Evolutionary conservation across 2,329 filamentous ascomycete genomes (phyloP).

Genomic region (Penicillium sp.): DNA sequence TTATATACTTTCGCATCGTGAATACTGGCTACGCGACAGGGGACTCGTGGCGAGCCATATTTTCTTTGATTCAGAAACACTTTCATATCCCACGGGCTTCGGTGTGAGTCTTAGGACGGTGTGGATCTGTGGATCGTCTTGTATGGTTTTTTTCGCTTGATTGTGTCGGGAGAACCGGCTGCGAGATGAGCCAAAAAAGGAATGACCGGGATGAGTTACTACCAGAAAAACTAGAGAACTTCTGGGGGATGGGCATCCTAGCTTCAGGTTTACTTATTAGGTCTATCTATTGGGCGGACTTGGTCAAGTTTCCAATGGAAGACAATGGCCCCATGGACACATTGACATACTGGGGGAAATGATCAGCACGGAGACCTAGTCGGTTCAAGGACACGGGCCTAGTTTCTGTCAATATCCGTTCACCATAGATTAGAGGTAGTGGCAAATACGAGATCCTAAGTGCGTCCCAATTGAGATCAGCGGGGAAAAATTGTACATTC

Average conservation of each 20-base stretch:
- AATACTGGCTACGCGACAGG: slow-evolving; percentile 47
- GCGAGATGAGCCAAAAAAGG: slow-evolving; percentile 35
- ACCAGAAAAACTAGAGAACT: slow-evolving; percentile 37
- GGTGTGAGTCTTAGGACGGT: slow-evolving; percentile 30
- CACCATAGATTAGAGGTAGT: background rate
- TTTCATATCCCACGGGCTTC: slow-evolving; percentile 28
- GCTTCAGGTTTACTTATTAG: slow-evolving; percentile 38
- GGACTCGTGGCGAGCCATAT: slow-evolving; percentile 38
- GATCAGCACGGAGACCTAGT: background rate
- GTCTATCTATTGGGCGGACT: background rate
- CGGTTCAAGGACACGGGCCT: background rate
- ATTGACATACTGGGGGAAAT: background rate
- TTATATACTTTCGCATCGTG: slow-evolving; percentile 64
- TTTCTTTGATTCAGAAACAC: slow-evolving; percentile 30
- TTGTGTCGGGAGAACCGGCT: slow-evolving; percentile 38
- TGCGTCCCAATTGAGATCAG: background rate
- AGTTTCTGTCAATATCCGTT: background rate
- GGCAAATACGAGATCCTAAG: background rate
- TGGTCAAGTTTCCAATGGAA: background rate
- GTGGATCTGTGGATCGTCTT: slow-evolving; percentile 35
- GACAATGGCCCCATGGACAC: background rate
- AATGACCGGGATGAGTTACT: slow-evolving; percentile 35
- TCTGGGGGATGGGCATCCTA: slow-evolving; percentile 41
- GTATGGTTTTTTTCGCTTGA: slow-evolving; percentile 31
- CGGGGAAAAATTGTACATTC: background rate